phyloP scores from a whole-genome alignment of 192 early-diverging fungal genomes.

The Gorgonomyces haynaldii region DNA sequence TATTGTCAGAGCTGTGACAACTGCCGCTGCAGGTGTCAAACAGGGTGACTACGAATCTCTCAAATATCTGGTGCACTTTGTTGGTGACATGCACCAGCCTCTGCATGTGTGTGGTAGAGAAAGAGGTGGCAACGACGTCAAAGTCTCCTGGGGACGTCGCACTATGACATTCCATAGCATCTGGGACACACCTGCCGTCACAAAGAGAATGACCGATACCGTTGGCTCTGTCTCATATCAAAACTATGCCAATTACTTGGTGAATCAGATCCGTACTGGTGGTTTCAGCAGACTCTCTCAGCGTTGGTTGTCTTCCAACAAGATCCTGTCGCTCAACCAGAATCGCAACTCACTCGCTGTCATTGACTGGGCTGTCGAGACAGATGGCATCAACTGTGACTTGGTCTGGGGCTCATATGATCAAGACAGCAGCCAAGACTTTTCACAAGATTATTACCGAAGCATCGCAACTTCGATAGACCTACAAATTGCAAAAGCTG shows the following conservation, averaged over 20 bases:
- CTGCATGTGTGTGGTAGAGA: conserved; percentile 25
- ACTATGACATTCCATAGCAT: conserved; percentile 18
- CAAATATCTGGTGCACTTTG: conserved; percentile 28
- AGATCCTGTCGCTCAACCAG: background rate
- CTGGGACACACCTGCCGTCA: too few relatives aligned
- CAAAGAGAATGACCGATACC: conserved; percentile 10
- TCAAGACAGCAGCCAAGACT: conserved; percentile 19
- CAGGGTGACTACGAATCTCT: conserved; percentile 11
- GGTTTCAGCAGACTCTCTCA: background rate
- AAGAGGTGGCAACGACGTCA: conserved; percentile 19
- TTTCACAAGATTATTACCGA: conserved; percentile 21
- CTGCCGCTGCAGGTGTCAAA: background rate
- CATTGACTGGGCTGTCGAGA: background rate
- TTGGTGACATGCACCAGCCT: conserved; percentile 33
- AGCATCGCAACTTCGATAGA: conserved; percentile 11
- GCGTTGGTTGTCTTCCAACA: background rate
- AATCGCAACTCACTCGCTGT: background rate
- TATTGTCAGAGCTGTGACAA: conserved; percentile 15
- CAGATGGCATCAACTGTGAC: background rate
- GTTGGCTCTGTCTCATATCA: background rate
- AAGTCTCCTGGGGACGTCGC: conserved; percentile 21
- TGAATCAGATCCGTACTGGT: background rate
- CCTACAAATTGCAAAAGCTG: conserved; percentile 29
- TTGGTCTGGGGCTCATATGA: conserved; percentile 19
- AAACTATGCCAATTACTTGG: background rate